phyloP scores from a whole-genome alignment of 441 rosid species.

The Metrosideros polymorpha region DNA sequence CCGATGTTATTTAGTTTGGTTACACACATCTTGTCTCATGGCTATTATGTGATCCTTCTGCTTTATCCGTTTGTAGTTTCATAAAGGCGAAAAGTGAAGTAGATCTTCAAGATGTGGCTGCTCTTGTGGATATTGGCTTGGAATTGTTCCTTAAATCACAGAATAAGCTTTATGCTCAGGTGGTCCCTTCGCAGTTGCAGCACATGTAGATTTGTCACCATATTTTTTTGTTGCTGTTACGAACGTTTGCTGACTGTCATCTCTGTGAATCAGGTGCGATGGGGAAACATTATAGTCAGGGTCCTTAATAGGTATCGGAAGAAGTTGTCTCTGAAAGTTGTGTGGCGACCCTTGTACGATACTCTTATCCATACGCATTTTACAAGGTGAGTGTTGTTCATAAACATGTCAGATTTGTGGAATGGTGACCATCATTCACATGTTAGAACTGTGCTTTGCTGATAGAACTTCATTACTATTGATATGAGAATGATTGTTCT shows the following conservation, averaged over 20 bases:
- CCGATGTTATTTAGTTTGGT: background rate
- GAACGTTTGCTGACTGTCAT: conserved; percentile 7
- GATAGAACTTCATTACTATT: background rate
- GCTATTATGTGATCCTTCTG: background rate
- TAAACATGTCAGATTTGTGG: background rate
- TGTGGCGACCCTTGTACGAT: conserved; percentile 94
- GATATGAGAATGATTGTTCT: background rate
- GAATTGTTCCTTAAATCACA: conserved; percentile 62
- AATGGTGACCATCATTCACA: background rate
- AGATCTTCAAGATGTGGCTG: conserved; percentile 63
- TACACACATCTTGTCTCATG: background rate
- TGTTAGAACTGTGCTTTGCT: background rate
- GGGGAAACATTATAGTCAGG: conserved; percentile 84
- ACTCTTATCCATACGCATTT: conserved; percentile 81
- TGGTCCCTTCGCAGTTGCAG: conserved; percentile 7
- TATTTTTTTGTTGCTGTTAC: conserved; percentile 1
- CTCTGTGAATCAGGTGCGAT: conserved; percentile 68
- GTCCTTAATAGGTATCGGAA: conserved; percentile 71
- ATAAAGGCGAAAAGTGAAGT: conserved; percentile 91
- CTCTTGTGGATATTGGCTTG: conserved; percentile 61
- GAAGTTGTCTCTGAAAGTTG: conserved; percentile 66
- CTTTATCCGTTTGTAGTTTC: conserved; percentile 38
- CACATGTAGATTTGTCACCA: background rate
- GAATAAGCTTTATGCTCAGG: conserved; percentile 86
- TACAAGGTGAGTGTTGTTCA: conserved; percentile 47